Conservation (phyloP, 352 stramenopile species). For the Thraustotheca clavata region DNA sequence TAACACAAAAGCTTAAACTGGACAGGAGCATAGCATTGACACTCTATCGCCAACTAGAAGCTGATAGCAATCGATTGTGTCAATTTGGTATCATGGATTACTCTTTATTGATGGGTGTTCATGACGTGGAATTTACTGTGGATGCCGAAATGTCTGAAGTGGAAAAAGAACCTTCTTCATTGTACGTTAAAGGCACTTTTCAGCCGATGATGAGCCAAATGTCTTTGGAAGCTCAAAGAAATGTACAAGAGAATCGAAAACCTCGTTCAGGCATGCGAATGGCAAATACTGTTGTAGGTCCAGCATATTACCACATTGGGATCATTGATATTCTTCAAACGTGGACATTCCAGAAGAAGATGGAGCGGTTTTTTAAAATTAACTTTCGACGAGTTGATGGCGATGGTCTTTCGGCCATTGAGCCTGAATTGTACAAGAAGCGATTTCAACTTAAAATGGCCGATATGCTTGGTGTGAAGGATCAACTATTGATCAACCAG, state of each 20-base stretch:
- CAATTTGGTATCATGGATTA: constrained; percentile 91
- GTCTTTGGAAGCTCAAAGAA: constrained; percentile 53
- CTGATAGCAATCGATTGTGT: constrained; percentile 75
- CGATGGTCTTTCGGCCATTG: constrained; percentile 76
- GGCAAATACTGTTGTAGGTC: constrained; percentile 78
- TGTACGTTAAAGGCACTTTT: constrained; percentile 9
- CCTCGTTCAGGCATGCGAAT: constrained; percentile 74
- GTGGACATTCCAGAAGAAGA: constrained; percentile 80
- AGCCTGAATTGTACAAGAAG: constrained; percentile 71
- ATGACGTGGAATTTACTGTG: constrained; percentile 82
- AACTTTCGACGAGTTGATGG: constrained; percentile 68
- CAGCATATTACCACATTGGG: constrained; percentile 84
- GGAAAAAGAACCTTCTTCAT: constrained; percentile 29
- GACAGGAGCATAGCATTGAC: constrained; percentile 57
- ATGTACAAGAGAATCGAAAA: constrained; percentile 22
- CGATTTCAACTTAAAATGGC: constrained; percentile 83
- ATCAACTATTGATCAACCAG: constrained; percentile 25
- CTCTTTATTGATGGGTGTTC: constrained; percentile 84
- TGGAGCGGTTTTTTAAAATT: constrained; percentile 86
- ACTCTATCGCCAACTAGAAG: constrained; percentile 66
- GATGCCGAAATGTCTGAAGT: constrained; percentile 39
- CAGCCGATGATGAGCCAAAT: constrained; percentile 22
- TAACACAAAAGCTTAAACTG: constrained; percentile 85
- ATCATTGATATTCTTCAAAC: constrained; percentile 89
- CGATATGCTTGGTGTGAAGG: constrained; percentile 74